These are phyloP conservation scores for Penicillium janthinellum DNA, from an alignment of 2,329 filamentous ascomycete genomes.

Conservation along the genomic window DNA sequence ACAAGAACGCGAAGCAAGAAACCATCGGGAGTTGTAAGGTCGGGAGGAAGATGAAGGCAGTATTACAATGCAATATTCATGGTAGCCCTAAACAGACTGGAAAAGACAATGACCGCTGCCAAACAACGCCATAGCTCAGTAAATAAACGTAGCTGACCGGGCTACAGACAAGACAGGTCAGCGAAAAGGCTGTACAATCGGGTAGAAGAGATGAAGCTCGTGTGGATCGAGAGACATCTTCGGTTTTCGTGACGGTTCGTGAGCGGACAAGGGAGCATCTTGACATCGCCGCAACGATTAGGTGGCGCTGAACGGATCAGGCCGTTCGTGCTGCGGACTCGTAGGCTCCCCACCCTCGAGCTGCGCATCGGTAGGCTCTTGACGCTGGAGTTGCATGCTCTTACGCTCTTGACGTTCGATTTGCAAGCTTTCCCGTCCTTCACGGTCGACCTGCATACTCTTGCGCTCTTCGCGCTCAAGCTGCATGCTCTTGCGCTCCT, in stretches of 20 bases:
- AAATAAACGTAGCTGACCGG: conserved; percentile 5
- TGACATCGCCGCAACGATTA: conserved; percentile 8
- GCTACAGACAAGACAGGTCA: neutral
- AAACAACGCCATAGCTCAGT: conserved; percentile 11
- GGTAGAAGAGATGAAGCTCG: neutral
- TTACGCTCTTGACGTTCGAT: conserved; percentile 12
- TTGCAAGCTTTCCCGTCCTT: conserved; percentile 32
- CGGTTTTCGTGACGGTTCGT: conserved; percentile 18
- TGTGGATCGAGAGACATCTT: conserved; percentile 2
- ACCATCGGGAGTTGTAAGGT: conserved; percentile 10
- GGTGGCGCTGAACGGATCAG: conserved; percentile 19
- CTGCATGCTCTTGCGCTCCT: conserved; percentile 27
- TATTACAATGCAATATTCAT: conserved; percentile 14
- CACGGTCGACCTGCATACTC: neutral
- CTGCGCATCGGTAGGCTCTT: conserved; percentile 28
- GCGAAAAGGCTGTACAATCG: conserved; percentile 17
- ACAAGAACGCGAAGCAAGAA: neutral
- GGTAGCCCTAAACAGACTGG: neutral
- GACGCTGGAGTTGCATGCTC: neutral
- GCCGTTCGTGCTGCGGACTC: conserved; percentile 22
- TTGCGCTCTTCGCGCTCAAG: conserved; percentile 15
- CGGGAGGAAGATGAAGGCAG: neutral
- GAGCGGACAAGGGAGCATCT: neutral
- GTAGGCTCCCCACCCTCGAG: conserved; percentile 28
- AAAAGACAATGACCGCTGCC: neutral